Base-by-base conservation (phyloP, 2,329 filamentous ascomycete genomes). In the Cercospora sp. region DNA sequence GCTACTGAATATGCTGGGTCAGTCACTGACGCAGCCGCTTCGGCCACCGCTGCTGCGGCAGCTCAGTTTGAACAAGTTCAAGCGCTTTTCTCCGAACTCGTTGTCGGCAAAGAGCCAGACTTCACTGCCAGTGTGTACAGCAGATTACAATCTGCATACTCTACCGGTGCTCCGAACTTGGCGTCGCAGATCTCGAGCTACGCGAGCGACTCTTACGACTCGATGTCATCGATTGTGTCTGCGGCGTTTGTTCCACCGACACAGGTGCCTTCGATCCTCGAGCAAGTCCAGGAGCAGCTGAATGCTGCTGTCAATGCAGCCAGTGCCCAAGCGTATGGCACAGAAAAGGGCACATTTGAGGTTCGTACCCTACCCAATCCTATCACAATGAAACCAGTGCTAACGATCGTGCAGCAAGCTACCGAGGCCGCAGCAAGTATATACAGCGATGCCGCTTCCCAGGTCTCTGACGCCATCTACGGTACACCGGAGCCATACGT, bases 81-180 rank as follows among this genome's bases (percentile, higher is more conserved):
- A 76, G 87, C 86, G 12, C 85, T 95, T 1, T 85, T 96, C 13
- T 91, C 90, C 1, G 92, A 96, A 78, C 83, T 96, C 1, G 83
- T 96, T 13, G 81, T 85, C 48, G 93, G 91, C 63, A 92, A 90
- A 77, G 92, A 96, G 76, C 89, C 91, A 0, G 88, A 89, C 13
- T 96, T 93, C 74, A 93, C 90, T 0, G 91, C 96, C 75, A 93
- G 91, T 67, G 90, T 94, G 3, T 88, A 93, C 79, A 87, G 83
- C 63, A 87, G 90, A 62, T 84, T 96, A 12, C 87, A 87, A 65
- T 89, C 86, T 3, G 91, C 88, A 0, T 95, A 94, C 75, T 87
- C 88, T 26, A 91, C 89, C 0, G 90, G 88, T 1, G 81, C 86
- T 1, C 84, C 87, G 0, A 87, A 84, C 0, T 81, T 85, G 7